These are phyloP conservation scores for Cutaneotrichosporon cutaneum DNA, from an alignment of 1,284 basidiomycete genomes.

Conservation along the genomic window DNA sequence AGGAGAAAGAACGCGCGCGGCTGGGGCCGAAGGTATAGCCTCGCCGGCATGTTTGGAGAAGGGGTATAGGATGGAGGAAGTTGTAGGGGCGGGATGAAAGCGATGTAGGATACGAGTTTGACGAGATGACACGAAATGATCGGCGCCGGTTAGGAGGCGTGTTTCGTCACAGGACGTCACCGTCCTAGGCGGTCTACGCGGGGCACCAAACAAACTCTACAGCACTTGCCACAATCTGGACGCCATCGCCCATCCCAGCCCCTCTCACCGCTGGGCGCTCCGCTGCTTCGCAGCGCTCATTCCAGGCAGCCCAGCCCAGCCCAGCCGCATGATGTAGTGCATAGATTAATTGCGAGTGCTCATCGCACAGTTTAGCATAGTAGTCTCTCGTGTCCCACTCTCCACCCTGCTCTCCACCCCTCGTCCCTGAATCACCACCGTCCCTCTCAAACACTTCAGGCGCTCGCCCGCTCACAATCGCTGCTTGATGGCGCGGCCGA, in stretches of 20 bases:
- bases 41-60: conserved; percentile 37
- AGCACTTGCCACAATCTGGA: background rate
- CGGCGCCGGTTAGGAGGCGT: background rate
- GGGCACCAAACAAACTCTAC: conserved; percentile 1
- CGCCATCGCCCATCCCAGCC: too few relatives aligned
- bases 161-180: background rate
- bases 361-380: background rate
- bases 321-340: background rate
- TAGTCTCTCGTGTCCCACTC: background rate
- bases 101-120: background rate
- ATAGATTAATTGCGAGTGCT: background rate
- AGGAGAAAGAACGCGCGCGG: conserved; percentile 51
- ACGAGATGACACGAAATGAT: background rate
- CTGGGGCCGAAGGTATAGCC: conserved; percentile 47
- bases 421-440: too few relatives aligned
- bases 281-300: too few relatives aligned
- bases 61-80: background rate
- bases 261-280: too few relatives aligned
- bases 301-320: background rate
- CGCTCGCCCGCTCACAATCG: conserved; percentile 14
- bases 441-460: background rate
- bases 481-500: conserved; percentile 47
- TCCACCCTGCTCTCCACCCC: background rate
- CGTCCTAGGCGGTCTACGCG: background rate
- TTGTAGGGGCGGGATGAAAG: background rate